These are phyloP conservation scores for Blepharisma japonicum DNA, from an alignment of 73 alveolate genomes.

Conservation along the genomic window DNA sequence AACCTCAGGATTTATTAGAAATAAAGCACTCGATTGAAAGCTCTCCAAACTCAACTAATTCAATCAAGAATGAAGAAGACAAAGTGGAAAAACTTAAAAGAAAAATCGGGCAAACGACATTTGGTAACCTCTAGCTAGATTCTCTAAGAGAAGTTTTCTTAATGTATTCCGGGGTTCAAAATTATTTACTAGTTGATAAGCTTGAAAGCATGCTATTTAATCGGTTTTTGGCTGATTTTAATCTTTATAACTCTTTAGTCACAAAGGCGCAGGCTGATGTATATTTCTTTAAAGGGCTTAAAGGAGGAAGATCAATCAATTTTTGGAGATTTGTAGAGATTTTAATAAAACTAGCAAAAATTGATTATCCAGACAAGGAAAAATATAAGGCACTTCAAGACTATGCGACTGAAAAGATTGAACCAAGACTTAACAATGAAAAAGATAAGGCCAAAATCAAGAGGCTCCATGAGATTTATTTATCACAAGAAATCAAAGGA, in stretches of 20 bases:
- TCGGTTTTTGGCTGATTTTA: not conserved
- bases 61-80: no score
- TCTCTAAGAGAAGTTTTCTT: not conserved
- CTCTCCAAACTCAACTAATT: no score
- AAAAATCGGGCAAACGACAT: no score
- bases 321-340: constrained; percentile 10
- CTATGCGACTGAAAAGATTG: not conserved
- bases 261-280: not conserved
- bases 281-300: not conserved
- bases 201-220: not conserved
- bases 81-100: no score
- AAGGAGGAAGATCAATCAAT: not conserved
- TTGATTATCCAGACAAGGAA: not conserved
- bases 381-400: not conserved
- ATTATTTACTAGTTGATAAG: not conserved
- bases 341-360: not conserved
- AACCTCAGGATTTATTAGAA: no score
- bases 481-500: not conserved
- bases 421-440: not conserved
- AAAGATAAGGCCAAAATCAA: not conserved
- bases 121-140: no score
- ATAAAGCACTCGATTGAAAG: no score
- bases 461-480: not conserved
- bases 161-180: not conserved
- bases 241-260: not conserved